These are phyloP conservation scores for Geotrichum fermentans DNA, from an alignment of 1,139 yeast species.

Conservation along the genomic window DNA sequence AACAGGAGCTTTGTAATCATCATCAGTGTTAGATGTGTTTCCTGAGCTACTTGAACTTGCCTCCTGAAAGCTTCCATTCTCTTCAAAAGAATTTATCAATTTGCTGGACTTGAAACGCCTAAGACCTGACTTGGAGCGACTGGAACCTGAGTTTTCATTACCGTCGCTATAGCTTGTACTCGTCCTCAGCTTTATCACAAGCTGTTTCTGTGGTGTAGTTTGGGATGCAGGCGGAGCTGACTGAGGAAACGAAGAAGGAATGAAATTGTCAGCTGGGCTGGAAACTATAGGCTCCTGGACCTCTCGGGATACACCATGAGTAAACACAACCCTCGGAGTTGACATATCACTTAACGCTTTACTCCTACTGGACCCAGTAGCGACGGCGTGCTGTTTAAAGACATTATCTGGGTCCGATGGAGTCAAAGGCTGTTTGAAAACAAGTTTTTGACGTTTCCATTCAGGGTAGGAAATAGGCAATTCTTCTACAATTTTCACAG, in stretches of 20 bases:
- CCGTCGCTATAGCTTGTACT: too few relatives aligned
- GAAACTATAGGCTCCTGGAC: too few relatives aligned
- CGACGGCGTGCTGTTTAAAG: not conserved
- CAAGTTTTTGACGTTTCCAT: not conserved
- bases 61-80: not conserved
- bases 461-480: not conserved
- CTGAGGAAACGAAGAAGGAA: too few relatives aligned
- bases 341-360: not conserved
- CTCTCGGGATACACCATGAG: too few relatives aligned
- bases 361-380: not conserved
- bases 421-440: constrained; percentile 7
- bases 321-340: too few relatives aligned
- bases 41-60: not conserved
- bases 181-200: constrained; percentile 1
- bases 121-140: too few relatives aligned
- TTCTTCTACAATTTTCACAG: not conserved
- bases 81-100: too few relatives aligned
- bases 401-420: constrained; percentile 9
- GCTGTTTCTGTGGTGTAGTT: constrained; percentile 4
- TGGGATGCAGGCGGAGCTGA: too few relatives aligned
- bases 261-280: too few relatives aligned
- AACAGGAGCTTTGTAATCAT: not conserved
- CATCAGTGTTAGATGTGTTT: not conserved
- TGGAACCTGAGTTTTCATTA: too few relatives aligned
- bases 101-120: too few relatives aligned